Conservation (phyloP, 805 yeast genomes). For the Candida xyloterini region DNA sequence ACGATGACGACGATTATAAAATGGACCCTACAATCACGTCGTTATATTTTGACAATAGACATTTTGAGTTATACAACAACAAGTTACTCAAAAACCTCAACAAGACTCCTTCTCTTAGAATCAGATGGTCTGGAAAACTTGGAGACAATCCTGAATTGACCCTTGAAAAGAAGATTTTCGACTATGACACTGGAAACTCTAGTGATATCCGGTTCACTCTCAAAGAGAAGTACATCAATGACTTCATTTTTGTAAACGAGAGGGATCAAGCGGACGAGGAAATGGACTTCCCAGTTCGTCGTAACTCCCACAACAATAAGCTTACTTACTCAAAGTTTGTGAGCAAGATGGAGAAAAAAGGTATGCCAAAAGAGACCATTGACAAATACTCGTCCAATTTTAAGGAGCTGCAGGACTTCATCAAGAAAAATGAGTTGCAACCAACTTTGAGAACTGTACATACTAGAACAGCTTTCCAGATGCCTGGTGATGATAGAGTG, state of each 20-base stretch:
- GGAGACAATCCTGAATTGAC: conserved; percentile 72
- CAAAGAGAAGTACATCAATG: conserved; percentile 79
- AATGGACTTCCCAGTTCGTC: conserved; percentile 24
- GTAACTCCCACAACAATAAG: conserved; percentile 13
- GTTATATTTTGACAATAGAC: conserved; percentile 79
- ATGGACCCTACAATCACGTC: conserved; percentile 84
- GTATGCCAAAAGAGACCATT: conserved; percentile 50
- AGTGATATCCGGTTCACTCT: conserved; percentile 62
- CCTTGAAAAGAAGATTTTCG: conserved; percentile 75
- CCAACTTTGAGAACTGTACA: conserved; percentile 86
- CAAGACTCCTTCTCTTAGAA: conserved; percentile 69
- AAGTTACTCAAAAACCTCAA: conserved; percentile 65
- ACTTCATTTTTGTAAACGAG: conserved; percentile 46
- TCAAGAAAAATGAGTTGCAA: conserved; percentile 63
- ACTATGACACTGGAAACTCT: conserved; percentile 44
- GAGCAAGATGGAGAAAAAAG: conserved; percentile 60
- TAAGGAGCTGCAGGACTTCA: conserved; percentile 58
- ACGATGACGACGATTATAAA: conserved; percentile 47
- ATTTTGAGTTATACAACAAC: conserved; percentile 82
- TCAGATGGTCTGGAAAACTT: conserved; percentile 89
- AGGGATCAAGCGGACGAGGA: conserved; percentile 34
- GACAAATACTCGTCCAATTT: conserved; percentile 54
- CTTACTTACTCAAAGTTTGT: conserved; percentile 45
- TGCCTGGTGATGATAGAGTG: conserved; percentile 94
- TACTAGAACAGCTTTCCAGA: conserved; percentile 94